Base-by-base conservation (phyloP, 345 rosid species). In the Hypericum perforatum region DNA sequence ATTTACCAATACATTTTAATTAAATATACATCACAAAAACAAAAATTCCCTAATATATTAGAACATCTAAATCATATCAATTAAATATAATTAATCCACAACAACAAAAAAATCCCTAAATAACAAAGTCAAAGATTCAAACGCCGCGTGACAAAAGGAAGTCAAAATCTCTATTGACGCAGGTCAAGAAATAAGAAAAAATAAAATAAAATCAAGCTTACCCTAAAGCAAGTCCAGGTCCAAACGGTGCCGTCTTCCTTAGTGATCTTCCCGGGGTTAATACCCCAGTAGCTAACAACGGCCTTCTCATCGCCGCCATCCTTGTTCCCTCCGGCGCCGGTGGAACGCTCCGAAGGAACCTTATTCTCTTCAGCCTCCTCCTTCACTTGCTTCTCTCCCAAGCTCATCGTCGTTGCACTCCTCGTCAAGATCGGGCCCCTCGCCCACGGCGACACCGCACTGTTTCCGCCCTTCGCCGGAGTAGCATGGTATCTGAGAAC, bases 201-300 rank as follows among this genome's bases (percentile, higher is more conserved):
- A 7, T 10, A 57, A 45, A 0, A 16, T 9, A 58, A 29, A 5
- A 9, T 6, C 7, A 6, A 3, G 38, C 57, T 4, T 66, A 78
- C 88, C 78, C 74, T 69, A 59, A 82, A 82, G 61, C 85, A 82
- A 39, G 7, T 62, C 85, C 89, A 82, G 16, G 64, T 79, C 89
- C 85, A 82, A n/a, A 70, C 75, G 9, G 59, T 43, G 5, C 89
- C 89, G 15, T 79, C 89, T 6, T 69, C 81, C 60, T 71, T 82
- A 5, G 53, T 65, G 36, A 70, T 45, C 72, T 73, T 82, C 5
- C 54, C 56, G 5, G 77, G 60, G 43, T 67, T 59, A 48, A 82
- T 62, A 13, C 85, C 85, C 89, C 89, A 79, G 53, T 79, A 76
- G 64, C 85, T 76, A 11, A 16, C 51, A 7, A 76, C 58, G 38